Percentiles rank a stretch among this genome's conserved stretches.
Evolutionary conservation across 2,329 filamentous ascomycete species (phyloP).

Genomic region (Exophiala lecanii-corni): DNA sequence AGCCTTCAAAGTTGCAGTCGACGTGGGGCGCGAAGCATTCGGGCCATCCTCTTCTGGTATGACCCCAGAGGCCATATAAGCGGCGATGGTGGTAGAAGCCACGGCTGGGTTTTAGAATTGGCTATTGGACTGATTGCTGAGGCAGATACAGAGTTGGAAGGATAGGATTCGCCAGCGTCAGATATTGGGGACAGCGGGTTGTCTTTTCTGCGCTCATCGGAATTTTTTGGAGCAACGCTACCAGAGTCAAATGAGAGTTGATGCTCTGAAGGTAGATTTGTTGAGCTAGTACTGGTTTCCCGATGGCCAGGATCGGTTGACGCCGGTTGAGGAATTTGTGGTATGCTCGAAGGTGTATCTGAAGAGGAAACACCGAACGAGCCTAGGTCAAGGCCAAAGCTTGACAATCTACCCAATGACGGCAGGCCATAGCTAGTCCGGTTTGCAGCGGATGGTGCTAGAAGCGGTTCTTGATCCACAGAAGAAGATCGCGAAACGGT

Average conservation of each 20-base stretch:
- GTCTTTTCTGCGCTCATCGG: slow-evolving; percentile 54
- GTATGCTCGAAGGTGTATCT: not conserved
- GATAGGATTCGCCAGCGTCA: slow-evolving; percentile 45
- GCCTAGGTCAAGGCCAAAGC: slow-evolving; percentile 22
- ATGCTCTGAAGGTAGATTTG: slow-evolving; percentile 39
- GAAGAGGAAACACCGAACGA: not conserved
- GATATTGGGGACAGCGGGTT: slow-evolving; percentile 51
- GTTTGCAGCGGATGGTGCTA: not conserved
- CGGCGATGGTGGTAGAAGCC: too few relatives aligned
- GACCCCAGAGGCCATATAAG: too few relatives aligned
- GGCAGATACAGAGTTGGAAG: slow-evolving; percentile 61
- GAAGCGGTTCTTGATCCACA: slow-evolving; percentile 6
- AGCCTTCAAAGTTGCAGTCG: slow-evolving; percentile 28
- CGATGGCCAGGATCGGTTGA: not conserved
- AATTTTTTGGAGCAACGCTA: slow-evolving; percentile 61
- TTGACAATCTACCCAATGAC: slow-evolving; percentile 18
- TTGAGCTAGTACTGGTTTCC: not conserved
- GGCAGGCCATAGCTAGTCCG: slow-evolving; percentile 14
- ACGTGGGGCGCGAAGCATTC: slow-evolving; percentile 22
- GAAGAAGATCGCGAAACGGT: slow-evolving; percentile 16
- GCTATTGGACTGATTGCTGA: slow-evolving; percentile 62
- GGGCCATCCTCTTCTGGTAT: not conserved
- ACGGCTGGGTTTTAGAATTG: too few relatives aligned
- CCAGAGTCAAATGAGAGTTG: slow-evolving; percentile 53
- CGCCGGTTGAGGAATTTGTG: not conserved